Evolutionary conservation across 2,329 filamentous ascomycete species (phyloP), one percentile per base, ranked within the genome.

Genomic region (Tolypocladium capitatum): DNA sequence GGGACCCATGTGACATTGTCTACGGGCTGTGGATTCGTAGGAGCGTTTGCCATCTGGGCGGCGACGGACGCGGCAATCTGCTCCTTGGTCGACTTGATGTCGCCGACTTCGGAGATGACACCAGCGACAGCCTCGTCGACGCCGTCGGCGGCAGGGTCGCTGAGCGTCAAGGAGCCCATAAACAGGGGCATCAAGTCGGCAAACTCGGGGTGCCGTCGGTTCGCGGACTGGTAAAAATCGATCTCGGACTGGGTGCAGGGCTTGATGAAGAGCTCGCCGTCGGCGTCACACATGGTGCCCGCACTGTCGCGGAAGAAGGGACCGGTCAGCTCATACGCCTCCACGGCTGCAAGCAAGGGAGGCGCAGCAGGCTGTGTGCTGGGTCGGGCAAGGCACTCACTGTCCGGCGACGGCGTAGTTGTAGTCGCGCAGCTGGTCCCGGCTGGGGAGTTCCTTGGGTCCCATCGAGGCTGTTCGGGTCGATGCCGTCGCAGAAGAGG

Each of bases 211-310:
- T 94, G 84, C 21, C 74, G 67, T 32, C 76, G 66, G 46, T 66
- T 64, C 28, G 81, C 82, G 35, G 80, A 78, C 63, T 95, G 80
- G 72, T 98, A 98, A 66, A 98, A 98, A 41, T 81, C 75, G 57
- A 97, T 80, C 68, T 98, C 92, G 53, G 81, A 75, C 52, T 80
- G 69, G 0, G 86, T 94, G 65, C 91, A 97, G 18, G 92, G 92
- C 68, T 98, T 98, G 62, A 96, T 87, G 63, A 98, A 86, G 32
- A 97, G 73, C 53, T 84, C 80, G 62, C 92, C 92, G 46, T 86
- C 81, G 48, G 77, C 73, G 60, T 94, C 88, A 61, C 84, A 89
- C 58, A 94, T 78, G 43, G 94, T 91, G 54, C 92, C 92, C 56
- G 94, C 90, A 68, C 90, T 96, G 61, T 8, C 21, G 20, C 10